Percentiles rank a stretch among this genome's conserved stretches.
These are phyloP conservation scores for Pleurotus cornucopiae DNA, from an alignment of 768 basidiomycete species.

Conservation along the genomic window DNA sequence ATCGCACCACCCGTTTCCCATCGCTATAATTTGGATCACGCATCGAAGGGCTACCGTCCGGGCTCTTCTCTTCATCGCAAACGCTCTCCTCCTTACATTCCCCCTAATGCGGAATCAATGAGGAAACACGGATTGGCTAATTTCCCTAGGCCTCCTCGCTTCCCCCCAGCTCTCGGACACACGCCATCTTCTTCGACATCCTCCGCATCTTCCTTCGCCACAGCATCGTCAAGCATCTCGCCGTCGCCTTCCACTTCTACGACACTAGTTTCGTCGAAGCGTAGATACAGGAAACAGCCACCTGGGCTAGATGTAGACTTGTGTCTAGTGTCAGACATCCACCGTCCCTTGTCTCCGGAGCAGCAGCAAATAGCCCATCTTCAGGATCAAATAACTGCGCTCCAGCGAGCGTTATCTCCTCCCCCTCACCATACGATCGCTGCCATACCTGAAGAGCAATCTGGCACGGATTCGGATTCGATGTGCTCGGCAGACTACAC, in stretches of 20 bases:
- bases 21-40: not conserved
- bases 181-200: not conserved
- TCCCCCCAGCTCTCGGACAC: not conserved
- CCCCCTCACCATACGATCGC: not conserved
- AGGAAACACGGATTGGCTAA: not conserved
- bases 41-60: not conserved
- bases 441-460: not conserved
- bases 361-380: constrained; percentile 6
- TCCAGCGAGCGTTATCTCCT: constrained; percentile 1
- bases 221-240: not conserved
- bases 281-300: not conserved
- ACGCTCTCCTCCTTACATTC: not conserved
- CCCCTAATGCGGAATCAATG: not conserved
- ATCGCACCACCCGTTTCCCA: not conserved
- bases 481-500: not conserved
- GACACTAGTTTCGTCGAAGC: not conserved
- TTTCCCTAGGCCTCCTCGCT: not conserved
- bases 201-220: not conserved
- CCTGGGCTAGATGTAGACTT: not conserved
- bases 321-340: not conserved
- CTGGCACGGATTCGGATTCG: not conserved
- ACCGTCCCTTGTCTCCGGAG: not conserved
- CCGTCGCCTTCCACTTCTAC: not conserved
- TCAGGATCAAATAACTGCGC: constrained; percentile 4
- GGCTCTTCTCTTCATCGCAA: not conserved